phyloP scores from a whole-genome alignment of 1,139 yeast genomes.

The Geotrichum australiense region DNA sequence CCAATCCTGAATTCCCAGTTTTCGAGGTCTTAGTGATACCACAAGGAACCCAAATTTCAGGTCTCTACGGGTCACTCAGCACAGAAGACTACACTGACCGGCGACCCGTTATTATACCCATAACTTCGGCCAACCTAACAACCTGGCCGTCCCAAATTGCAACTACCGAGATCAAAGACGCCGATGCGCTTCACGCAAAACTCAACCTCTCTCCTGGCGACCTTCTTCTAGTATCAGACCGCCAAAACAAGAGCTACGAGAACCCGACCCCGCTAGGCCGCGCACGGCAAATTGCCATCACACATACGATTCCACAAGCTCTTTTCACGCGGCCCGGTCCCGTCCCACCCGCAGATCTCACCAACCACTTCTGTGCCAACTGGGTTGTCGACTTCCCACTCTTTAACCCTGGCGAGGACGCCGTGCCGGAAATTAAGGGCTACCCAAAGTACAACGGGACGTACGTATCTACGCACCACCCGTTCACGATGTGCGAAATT shows the following conservation, averaged over 20 bases:
- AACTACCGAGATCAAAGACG: constrained; percentile 17
- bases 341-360: constrained; percentile 23
- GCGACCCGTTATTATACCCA: constrained; percentile 49
- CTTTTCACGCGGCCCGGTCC: constrained; percentile 14
- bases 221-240: constrained; percentile 63
- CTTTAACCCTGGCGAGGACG: constrained; percentile 61
- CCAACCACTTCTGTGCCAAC: constrained; percentile 53
- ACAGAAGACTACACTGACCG: constrained; percentile 51
- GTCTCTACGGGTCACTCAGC: constrained; percentile 38
- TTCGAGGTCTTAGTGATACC: constrained; percentile 65
- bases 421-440: constrained; percentile 27
- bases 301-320: constrained; percentile 25
- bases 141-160: constrained; percentile 11
- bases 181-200: constrained; percentile 16
- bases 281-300: constrained; percentile 66
- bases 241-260: constrained; percentile 65
- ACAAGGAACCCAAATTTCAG: constrained; percentile 37
- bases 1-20: constrained; percentile 47
- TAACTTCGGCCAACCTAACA: constrained; percentile 10
- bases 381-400: constrained; percentile 94
- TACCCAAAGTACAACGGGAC: constrained; percentile 53
- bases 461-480: constrained; percentile 82
- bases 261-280: constrained; percentile 94
- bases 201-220: constrained; percentile 53
- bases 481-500: constrained; percentile 83